Evolutionary conservation across 352 stramenopile species (phyloP), one percentile per base, ranked within the genome.

Genomic region (Globisporangium nagaii): DNA sequence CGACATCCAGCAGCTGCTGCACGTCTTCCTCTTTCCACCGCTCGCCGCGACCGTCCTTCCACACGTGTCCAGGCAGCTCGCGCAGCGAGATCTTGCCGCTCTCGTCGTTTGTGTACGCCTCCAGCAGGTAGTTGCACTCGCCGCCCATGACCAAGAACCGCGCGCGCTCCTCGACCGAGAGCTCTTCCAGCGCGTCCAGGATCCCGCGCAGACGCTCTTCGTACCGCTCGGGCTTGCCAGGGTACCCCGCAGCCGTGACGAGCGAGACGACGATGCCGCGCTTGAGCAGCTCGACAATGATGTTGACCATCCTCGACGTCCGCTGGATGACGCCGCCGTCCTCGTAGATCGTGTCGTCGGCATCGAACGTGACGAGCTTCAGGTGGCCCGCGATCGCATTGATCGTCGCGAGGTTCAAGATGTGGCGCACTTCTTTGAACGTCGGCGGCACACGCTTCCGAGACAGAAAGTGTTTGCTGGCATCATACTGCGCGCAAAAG

Each of bases 51-150:
- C 83, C 78, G 49, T 86, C 73, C 32, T 96, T 93, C 86, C 85
- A 96, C 20, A 76, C 27, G 20, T 58, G 50, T 7, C 76, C 74
- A 27, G 80, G 67, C 34, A 96, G 88, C 54, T 91, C 69, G 4
- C 75, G 70, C 28, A 95, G 63, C 22, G 63, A 76, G 19, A 90
- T 66, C 37, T 66, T 70, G 12, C 66, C 65, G 7, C 67, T 78
- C 7, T 47, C 55, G 24, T 58, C 58, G 47, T 80, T 45, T 25
- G 68, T 84, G 60, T 84, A 70, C 25, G 78, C 86, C 53, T 90
- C 83, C 11, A 90, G 68, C 13, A 98, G 71, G 63, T 98, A 98
- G 63, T 98, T 98, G 71, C 93, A 98, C 70, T 98, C 96, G 24
- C 96, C 96, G 44, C 96, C 96, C 87, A 98, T 98, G 51, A 98